A percentile compares a stretch with the other conserved stretches of the same genome.
Evolutionary conservation across 2,329 filamentous ascomycete genomes (phyloP).

Genomic region (Arthroderma sp.): DNA sequence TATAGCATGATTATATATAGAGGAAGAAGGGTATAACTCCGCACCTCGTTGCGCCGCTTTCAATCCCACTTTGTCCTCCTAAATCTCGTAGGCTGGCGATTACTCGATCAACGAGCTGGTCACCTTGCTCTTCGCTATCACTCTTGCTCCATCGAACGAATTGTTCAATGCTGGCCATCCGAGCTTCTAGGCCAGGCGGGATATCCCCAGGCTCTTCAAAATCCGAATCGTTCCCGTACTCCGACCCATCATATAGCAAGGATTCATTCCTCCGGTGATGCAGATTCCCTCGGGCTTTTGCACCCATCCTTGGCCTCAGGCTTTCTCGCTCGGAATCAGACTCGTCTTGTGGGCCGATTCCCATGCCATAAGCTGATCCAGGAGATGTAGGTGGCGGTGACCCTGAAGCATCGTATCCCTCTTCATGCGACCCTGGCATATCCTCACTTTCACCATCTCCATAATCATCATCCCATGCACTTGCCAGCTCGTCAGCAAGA

Average conservation of each 20-base stretch:
- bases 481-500: conserved; percentile 50
- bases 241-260: conserved; percentile 44
- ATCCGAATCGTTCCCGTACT: conserved; percentile 45
- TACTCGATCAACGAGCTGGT: conserved; percentile 40
- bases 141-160: conserved; percentile 41
- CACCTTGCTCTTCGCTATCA: conserved; percentile 38
- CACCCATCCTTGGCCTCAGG: conserved; percentile 21
- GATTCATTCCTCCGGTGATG: conserved; percentile 28
- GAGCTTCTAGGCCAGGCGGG: conserved; percentile 40
- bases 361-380: conserved; percentile 18
- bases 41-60: conserved; percentile 43
- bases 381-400: conserved; percentile 11
- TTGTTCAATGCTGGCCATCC: conserved; percentile 43
- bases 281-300: conserved; percentile 12
- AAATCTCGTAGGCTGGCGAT: conserved; percentile 40
- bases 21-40: conserved; percentile 6
- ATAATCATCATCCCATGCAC: conserved; percentile 42
- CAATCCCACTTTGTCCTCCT: conserved; percentile 42
- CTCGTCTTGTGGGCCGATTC: conserved; percentile 7
- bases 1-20: not conserved
- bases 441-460: conserved; percentile 37
- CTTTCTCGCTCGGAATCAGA: conserved; percentile 11
- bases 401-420: conserved; percentile 13
- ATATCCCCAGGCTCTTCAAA: conserved; percentile 39
- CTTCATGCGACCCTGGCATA: conserved; percentile 24